Conservation (phyloP, 2,329 filamentous ascomycete genomes). For the Sarocladiaceae sp. region DNA sequence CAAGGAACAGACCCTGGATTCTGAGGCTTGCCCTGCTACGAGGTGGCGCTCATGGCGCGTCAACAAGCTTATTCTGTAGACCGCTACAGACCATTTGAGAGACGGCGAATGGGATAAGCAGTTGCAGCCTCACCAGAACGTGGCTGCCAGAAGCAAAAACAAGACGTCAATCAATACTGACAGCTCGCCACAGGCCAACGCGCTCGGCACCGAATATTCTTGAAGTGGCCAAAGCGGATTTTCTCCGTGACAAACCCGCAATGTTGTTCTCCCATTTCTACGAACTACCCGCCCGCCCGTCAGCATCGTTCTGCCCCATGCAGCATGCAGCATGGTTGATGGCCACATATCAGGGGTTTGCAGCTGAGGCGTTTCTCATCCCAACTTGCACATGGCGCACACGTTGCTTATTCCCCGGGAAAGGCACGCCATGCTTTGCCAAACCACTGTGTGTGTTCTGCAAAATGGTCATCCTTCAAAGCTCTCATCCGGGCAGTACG, state of each 20-base stretch:
- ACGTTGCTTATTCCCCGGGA: constrained; percentile 8
- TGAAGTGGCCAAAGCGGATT: too few relatives aligned
- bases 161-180: not conserved
- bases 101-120: not conserved
- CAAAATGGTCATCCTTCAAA: not conserved
- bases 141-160: not conserved
- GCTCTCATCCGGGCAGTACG: too few relatives aligned
- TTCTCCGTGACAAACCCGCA: too few relatives aligned
- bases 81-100: too few relatives aligned
- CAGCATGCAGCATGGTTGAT: too few relatives aligned
- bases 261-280: too few relatives aligned
- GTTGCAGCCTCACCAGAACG: not conserved
- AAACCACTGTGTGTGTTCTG: not conserved
- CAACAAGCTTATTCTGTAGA: too few relatives aligned
- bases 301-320: too few relatives aligned
- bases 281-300: too few relatives aligned
- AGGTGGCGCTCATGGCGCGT: too few relatives aligned
- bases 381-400: not conserved
- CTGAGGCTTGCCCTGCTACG: too few relatives aligned
- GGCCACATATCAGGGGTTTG: not conserved
- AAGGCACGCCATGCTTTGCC: not conserved
- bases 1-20: not conserved
- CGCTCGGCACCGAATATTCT: too few relatives aligned
- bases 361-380: not conserved
- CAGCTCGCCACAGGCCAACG: not conserved